Conservation (phyloP, 2,329 filamentous ascomycete genomes). For the Cercospora brassicicola region DNA sequence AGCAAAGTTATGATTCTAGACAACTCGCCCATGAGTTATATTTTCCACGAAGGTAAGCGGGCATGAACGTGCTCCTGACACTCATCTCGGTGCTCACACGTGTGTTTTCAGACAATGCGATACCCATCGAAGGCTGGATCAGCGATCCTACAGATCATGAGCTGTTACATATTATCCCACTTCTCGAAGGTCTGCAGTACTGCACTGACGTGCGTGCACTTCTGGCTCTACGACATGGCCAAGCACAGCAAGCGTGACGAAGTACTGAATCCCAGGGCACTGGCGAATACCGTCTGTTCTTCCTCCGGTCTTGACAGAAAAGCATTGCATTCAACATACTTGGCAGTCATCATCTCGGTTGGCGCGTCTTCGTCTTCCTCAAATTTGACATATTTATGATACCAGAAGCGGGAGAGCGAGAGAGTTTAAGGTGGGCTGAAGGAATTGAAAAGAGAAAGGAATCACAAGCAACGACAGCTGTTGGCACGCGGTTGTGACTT, state of each 20-base stretch:
- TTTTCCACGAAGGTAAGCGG: constrained; percentile 88
- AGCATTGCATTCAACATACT: background rate
- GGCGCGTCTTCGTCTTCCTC: background rate
- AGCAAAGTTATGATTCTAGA: constrained; percentile 99
- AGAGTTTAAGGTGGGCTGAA: background rate
- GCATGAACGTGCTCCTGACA: background rate
- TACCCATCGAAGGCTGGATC: constrained; percentile 99
- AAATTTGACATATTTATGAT: background rate
- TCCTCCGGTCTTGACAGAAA: background rate
- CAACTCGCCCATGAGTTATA: constrained; percentile 96
- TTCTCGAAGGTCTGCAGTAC: constrained; percentile 93
- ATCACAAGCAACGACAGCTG: background rate
- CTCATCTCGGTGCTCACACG: constrained; percentile 12
- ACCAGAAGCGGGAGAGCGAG: background rate
- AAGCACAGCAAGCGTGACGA: constrained; percentile 48
- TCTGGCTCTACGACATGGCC: constrained; percentile 82
- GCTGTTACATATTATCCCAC: constrained; percentile 83
- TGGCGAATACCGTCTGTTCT: background rate
- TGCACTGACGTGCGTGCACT: constrained; percentile 92
- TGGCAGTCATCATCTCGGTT: background rate
- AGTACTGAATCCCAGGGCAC: background rate
- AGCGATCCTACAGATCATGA: constrained; percentile 97
- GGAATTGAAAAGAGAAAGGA: background rate
- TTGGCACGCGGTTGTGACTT: background rate
- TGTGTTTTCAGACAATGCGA: constrained; percentile 76